Base-by-base conservation (phyloP, 257 asterid species). In the Forsythia viridissima region DNA sequence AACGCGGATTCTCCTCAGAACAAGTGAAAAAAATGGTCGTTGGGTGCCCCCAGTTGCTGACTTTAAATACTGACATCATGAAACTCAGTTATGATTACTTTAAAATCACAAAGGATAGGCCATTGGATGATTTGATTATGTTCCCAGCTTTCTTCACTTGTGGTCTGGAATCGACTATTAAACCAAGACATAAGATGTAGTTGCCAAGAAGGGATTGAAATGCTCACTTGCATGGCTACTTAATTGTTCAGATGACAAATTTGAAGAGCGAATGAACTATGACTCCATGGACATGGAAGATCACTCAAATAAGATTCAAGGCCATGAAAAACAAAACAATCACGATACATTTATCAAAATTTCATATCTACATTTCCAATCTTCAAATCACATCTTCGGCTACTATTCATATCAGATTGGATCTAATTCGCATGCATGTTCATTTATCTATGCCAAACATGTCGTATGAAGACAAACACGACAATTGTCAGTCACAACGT, bases 101-200 rank as follows among this genome's bases (percentile, higher is more conserved):
- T 79, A 82, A 79, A 75, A 77, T 85, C 21, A 75, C 82, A 55
- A 93, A 92, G 99, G 85, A 61, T 70, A 84, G 96, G 85, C 93
- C 92, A n/a, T 82, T 93, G 89, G 97, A 95, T 71, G 99, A 93
- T 84, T 86, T 95, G 86, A 98, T 90, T 37, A 75, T 72, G 77
- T 95, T 95, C 85, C 99, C 99, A 3, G 97, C 97, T 37, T 93
- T 85, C 86, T 95, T 95, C 89, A 95, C 99, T 46, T 95, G 91
- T 65, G 88, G 97, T 71, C 92, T 95, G 1, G 99, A 91, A 73
- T 89, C 98, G 15, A 90, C 94, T 4, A 72, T 93, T 68, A 93
- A 85, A 80, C 98, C 97, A 36, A 89, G 99, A 51, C 94, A 92
- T 74, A 79, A 70, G 84, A 88, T 83, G 90, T n/a, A n/a, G 81